Evolutionary conservation across 371 early-diverging fungal genomes (phyloP).

Genomic region (Mycotypha africana): DNA sequence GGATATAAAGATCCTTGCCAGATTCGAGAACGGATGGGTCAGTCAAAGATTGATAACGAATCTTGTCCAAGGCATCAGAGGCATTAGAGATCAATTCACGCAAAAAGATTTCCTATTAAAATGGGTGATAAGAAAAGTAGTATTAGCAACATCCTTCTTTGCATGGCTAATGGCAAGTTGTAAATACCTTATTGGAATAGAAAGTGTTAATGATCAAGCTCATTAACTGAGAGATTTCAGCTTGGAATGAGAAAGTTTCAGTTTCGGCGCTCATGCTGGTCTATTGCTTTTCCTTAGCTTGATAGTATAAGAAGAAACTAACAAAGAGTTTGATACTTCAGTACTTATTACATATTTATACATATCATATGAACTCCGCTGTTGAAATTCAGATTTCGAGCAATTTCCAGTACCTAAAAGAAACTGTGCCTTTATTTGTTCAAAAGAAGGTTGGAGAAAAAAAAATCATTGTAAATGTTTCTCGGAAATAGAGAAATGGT

Average conservation of each 20-base stretch:
- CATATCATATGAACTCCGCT: too few species aligned
- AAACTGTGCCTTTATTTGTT: too few species aligned
- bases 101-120: conserved; percentile 68
- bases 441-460: too few species aligned
- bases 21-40: conserved; percentile 48
- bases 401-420: too few species aligned
- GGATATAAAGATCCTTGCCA: conserved; percentile 58
- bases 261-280: conserved; percentile 34
- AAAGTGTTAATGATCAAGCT: conserved; percentile 73
- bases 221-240: conserved; percentile 93
- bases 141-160: not conserved
- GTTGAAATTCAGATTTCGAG: too few species aligned
- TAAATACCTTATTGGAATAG: conserved; percentile 45
- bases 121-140: not conserved
- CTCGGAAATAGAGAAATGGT: too few species aligned
- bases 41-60: conserved; percentile 59
- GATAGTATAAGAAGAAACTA: too few species aligned
- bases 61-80: conserved; percentile 85
- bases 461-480: too few species aligned
- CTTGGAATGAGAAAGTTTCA: conserved; percentile 87
- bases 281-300: too few species aligned
- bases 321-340: too few species aligned
- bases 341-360: too few species aligned
- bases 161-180: not conserved
- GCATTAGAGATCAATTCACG: conserved; percentile 87